These are phyloP conservation scores for Epichloe festucae DNA, from an alignment of 2,329 filamentous ascomycete species.

Conservation along the genomic window DNA sequence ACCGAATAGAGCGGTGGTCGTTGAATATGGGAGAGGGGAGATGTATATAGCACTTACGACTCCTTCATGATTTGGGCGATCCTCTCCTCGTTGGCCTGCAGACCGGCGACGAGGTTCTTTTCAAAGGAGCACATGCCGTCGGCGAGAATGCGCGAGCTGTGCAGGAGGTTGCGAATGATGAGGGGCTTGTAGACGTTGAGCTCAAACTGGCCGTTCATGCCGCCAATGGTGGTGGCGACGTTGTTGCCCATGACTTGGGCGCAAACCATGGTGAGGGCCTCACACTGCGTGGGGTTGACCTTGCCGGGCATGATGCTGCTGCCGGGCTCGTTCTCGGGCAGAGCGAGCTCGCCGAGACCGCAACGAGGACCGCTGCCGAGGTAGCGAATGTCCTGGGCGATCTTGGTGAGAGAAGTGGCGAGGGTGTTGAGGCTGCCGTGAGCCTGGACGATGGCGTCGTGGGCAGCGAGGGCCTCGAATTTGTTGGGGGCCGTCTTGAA, in stretches of 20 bases:
- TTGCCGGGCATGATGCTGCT: conserved; percentile 99
- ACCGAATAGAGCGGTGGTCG: background rate
- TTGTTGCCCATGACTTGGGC: conserved; percentile 97
- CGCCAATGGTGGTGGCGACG: conserved; percentile 80
- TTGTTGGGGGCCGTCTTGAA: conserved; percentile 98
- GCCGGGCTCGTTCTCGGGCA: conserved; percentile 96
- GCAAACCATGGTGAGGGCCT: conserved; percentile 95
- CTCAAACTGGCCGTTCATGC: conserved; percentile 97
- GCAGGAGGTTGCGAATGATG: conserved; percentile 86
- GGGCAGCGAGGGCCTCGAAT: conserved; percentile 91
- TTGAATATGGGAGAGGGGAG: no score
- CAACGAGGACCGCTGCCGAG: conserved; percentile 92
- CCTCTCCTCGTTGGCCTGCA: conserved; percentile 87
- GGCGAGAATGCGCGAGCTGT: conserved; percentile 75
- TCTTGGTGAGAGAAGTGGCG: conserved; percentile 86
- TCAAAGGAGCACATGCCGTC: conserved; percentile 95
- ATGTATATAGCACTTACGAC: conserved; percentile 47
- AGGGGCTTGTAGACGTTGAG: conserved; percentile 98
- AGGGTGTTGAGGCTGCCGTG: conserved; percentile 89
- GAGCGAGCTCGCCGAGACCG: conserved; percentile 80
- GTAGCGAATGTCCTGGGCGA: conserved; percentile 95
- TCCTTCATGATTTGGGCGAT: conserved; percentile 86
- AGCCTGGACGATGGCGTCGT: conserved; percentile 91
- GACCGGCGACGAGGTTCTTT: conserved; percentile 77
- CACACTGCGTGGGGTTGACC: conserved; percentile 97